phyloP scores from a whole-genome alignment of 371 early-diverging fungal genomes.

The Mucor mucedo region DNA sequence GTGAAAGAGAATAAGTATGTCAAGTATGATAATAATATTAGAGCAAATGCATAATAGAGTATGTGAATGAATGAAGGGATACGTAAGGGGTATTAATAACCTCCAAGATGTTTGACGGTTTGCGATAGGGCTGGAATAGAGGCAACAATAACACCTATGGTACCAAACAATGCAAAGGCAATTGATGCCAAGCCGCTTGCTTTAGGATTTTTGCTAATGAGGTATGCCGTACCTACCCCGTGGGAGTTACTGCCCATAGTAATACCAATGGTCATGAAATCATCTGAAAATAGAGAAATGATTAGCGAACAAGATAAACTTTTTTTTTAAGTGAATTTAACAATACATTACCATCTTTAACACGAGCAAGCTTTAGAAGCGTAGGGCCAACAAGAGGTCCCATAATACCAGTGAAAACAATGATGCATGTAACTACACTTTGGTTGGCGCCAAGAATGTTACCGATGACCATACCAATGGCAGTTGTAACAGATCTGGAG shows the following conservation, averaged over 20 bases:
- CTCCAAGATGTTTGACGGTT: conserved; percentile 19
- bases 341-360: conserved; percentile 27
- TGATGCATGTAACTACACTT: conserved; percentile 35
- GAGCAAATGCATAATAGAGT: not conserved
- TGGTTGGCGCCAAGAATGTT: conserved; percentile 31
- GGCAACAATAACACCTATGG: conserved; percentile 32
- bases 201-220: conserved; percentile 29
- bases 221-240: conserved; percentile 41
- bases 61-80: conserved; percentile 4
- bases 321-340: not conserved
- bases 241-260: conserved; percentile 42
- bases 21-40: not conserved
- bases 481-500: conserved; percentile 38
- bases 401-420: conserved; percentile 35
- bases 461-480: conserved; percentile 43
- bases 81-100: conserved; percentile 12
- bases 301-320: not conserved
- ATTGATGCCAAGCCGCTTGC: conserved; percentile 40
- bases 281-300: conserved; percentile 23
- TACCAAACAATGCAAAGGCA: conserved; percentile 42
- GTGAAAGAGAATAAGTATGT: no score
- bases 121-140: conserved; percentile 33
- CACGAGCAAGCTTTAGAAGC: conserved; percentile 30
- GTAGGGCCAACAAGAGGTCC: conserved; percentile 32
- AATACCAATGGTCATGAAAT: conserved; percentile 41